phyloP scores from a whole-genome alignment of 306 rosid species.

The Hippophae rhamnoides region DNA sequence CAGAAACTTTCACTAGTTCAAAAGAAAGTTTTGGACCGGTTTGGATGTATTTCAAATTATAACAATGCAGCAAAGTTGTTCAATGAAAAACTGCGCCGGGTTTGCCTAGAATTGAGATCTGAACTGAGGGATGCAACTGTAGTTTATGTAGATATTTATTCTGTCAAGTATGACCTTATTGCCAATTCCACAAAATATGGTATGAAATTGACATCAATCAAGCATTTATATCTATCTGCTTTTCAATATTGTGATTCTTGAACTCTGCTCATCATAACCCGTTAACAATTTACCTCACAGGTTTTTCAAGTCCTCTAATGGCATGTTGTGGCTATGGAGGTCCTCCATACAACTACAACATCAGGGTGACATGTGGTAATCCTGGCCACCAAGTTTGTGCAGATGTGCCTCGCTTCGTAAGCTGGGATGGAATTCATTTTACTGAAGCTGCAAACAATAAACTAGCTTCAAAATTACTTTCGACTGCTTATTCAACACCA shows the following conservation, averaged over 20 bases:
- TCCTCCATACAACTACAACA: constrained; percentile 75
- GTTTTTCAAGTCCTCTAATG: constrained; percentile 68
- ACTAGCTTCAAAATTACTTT: constrained; percentile 54
- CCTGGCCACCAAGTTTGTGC: constrained; percentile 60
- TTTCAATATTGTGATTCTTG: no score
- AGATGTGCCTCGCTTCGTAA: constrained; percentile 45
- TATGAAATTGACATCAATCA: constrained; percentile 12
- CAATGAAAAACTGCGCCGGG: constrained; percentile 47
- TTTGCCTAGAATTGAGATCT: constrained; percentile 34
- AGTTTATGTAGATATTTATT: constrained; percentile 69
- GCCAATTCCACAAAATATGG: constrained; percentile 61
- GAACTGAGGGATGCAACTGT: constrained; percentile 50
- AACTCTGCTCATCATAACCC: not conserved
- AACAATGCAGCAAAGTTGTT: constrained; percentile 66
- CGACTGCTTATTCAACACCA: constrained; percentile 61
- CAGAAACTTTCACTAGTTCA: constrained; percentile 46
- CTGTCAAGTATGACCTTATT: constrained; percentile 67
- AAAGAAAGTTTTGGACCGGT: constrained; percentile 41
- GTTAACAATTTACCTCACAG: constrained; percentile 16
- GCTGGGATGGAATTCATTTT: constrained; percentile 81
- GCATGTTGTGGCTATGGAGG: constrained; percentile 90
- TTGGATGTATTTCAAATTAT: constrained; percentile 63
- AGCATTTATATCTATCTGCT: not conserved
- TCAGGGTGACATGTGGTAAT: constrained; percentile 59
- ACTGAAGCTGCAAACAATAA: constrained; percentile 68